phyloP scores from a whole-genome alignment of 2,329 filamentous ascomycete genomes.

The Sordariomycetes sp. region DNA sequence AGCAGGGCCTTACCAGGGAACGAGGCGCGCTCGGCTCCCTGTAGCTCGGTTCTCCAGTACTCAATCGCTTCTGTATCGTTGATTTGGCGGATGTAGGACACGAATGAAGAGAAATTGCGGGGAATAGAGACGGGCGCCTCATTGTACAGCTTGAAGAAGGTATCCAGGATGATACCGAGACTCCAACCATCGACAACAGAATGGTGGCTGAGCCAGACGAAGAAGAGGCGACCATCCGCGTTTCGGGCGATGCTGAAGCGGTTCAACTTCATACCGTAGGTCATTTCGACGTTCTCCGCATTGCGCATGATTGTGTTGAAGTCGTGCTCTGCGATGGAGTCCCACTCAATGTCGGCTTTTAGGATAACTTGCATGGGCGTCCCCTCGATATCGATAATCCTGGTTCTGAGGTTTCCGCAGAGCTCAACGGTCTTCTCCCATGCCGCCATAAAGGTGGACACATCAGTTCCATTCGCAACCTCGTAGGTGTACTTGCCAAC shows the following conservation, averaged over 20 bases:
- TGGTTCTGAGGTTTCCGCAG: constrained; percentile 12
- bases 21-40: neutral
- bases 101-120: constrained; percentile 30
- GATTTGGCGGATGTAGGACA: constrained; percentile 16
- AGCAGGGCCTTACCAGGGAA: neutral
- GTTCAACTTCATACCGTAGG: constrained; percentile 9
- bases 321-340: neutral
- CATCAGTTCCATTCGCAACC: neutral
- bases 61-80: neutral
- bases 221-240: constrained; percentile 1
- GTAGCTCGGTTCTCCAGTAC: constrained; percentile 2
- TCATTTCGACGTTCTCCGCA: constrained; percentile 18
- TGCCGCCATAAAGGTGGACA: constrained; percentile 7
- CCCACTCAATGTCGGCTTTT: constrained; percentile 7
- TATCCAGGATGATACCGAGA: neutral
- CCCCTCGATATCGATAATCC: constrained; percentile 11
- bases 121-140: neutral
- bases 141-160: neutral
- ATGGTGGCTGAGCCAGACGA: constrained; percentile 12
- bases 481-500: neutral
- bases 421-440: constrained; percentile 10
- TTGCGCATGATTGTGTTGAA: constrained; percentile 5
- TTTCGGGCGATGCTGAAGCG: constrained; percentile 10
- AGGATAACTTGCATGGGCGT: constrained; percentile 10
- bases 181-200: constrained; percentile 11